These are phyloP conservation scores for Candida arabinofermentans DNA, from an alignment of 805 yeast species.

Conservation along the genomic window DNA sequence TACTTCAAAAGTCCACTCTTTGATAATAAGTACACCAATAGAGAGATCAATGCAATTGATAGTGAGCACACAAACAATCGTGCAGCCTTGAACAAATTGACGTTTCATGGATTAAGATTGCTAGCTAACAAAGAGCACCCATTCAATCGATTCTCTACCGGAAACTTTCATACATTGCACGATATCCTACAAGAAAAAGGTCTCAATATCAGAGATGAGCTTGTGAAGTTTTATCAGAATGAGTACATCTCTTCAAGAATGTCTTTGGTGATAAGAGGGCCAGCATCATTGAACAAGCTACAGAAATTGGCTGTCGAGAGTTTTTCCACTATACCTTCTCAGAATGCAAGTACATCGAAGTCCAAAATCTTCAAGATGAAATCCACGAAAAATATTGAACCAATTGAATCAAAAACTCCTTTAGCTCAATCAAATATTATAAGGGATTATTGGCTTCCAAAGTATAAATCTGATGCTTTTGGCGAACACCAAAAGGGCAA, in stretches of 20 bases:
- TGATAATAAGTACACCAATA: constrained; percentile 34
- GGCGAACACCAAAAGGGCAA: constrained; percentile 15
- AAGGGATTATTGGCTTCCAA: constrained; percentile 18
- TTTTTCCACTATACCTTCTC: constrained; percentile 34
- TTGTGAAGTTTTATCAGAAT: constrained; percentile 37
- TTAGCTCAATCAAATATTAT: constrained; percentile 6
- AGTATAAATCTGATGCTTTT: constrained; percentile 24
- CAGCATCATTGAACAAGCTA: constrained; percentile 57
- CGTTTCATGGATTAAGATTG: constrained; percentile 56
- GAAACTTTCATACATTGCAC: constrained; percentile 48
- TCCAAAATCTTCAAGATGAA: background rate
- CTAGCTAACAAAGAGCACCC: constrained; percentile 46
- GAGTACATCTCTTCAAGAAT: constrained; percentile 46
- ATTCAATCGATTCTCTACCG: constrained; percentile 63
- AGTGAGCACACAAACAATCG: constrained; percentile 64
- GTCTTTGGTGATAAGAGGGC: constrained; percentile 59
- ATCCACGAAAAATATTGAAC: background rate
- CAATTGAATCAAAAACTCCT: background rate
- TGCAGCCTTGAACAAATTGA: constrained; percentile 37
- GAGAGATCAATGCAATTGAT: constrained; percentile 58
- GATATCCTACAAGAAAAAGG: constrained; percentile 32
- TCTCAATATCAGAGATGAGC: constrained; percentile 32
- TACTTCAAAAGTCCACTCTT: constrained; percentile 51
- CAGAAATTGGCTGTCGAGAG: constrained; percentile 45
- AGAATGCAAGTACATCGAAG: background rate